Percentiles rank a stretch among this genome's conserved stretches.
Conservation (phyloP, 495 filamentous ascomycete species). For the Pseudoneurospora amorphoporcata region DNA sequence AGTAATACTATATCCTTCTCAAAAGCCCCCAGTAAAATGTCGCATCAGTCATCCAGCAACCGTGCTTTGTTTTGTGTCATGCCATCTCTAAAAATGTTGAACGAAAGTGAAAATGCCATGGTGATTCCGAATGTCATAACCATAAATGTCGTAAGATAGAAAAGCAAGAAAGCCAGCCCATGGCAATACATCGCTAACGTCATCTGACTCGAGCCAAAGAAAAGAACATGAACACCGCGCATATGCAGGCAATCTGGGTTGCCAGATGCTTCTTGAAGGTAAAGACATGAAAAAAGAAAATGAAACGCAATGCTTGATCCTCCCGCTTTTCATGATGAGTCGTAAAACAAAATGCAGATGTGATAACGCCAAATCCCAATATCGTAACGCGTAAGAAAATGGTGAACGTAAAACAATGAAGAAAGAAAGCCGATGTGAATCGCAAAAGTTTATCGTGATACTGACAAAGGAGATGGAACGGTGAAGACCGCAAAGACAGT, state of each 20-base stretch:
- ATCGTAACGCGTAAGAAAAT: background rate
- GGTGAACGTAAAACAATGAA: background rate
- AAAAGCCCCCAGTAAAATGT: background rate
- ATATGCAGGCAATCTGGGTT: background rate
- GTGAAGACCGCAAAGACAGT: background rate
- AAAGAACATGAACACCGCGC: background rate
- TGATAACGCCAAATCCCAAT: background rate
- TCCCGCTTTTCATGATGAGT: background rate
- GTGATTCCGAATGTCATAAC: background rate
- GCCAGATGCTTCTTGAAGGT: background rate
- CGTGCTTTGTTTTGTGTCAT: background rate
- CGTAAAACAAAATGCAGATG: background rate
- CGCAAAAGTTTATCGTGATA: background rate
- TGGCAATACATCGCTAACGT: background rate
- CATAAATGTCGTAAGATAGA: background rate
- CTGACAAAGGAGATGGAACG: background rate
- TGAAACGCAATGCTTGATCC: background rate
- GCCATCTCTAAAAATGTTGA: background rate
- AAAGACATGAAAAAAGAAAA: background rate
- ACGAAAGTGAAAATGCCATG: background rate
- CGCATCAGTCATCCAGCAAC: background rate
- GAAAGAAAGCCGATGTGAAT: slow-evolving; percentile 1
- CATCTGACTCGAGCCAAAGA: background rate
- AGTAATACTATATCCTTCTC: background rate
- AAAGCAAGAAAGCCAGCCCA: background rate